These are phyloP conservation scores for Diaporthe longicolla DNA, from an alignment of 2,329 filamentous ascomycete species.

Conservation along the genomic window DNA sequence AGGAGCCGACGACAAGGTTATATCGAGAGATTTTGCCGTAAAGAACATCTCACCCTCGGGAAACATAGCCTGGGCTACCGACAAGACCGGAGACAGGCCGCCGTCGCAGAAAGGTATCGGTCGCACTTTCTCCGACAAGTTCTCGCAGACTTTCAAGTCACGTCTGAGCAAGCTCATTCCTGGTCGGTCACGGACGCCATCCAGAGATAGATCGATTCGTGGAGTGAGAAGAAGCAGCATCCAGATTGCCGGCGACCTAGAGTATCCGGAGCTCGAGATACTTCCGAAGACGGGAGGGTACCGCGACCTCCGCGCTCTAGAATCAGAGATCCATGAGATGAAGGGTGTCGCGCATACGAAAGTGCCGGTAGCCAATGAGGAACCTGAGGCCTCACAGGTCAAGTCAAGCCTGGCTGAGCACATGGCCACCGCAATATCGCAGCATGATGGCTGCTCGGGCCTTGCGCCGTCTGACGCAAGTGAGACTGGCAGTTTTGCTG, in stretches of 20 bases:
- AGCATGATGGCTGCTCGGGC: constrained; percentile 32
- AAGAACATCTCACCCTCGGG: constrained; percentile 44
- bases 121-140: constrained; percentile 49
- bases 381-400: neutral
- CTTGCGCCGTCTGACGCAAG: neutral
- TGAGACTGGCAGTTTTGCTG: constrained; percentile 10
- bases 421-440: constrained; percentile 16
- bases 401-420: constrained; percentile 28
- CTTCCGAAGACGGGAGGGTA: constrained; percentile 43
- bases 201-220: constrained; percentile 34
- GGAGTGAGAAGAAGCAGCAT: constrained; percentile 41
- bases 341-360: constrained; percentile 36
- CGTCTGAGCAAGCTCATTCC: constrained; percentile 48
- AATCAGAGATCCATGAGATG: constrained; percentile 44
- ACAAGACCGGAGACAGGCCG: constrained; percentile 40
- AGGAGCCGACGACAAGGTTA: constrained; percentile 47
- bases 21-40: constrained; percentile 50
- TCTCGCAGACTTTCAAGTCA: constrained; percentile 51
- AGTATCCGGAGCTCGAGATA: constrained; percentile 47
- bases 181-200: constrained; percentile 35
- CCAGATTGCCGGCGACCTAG: constrained; percentile 40
- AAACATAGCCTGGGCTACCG: constrained; percentile 48
- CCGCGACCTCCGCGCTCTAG: constrained; percentile 44
- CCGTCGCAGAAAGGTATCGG: constrained; percentile 34
- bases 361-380: neutral